Conservation (phyloP, 2,329 filamentous ascomycete genomes). For the Aspergillus sp. region DNA sequence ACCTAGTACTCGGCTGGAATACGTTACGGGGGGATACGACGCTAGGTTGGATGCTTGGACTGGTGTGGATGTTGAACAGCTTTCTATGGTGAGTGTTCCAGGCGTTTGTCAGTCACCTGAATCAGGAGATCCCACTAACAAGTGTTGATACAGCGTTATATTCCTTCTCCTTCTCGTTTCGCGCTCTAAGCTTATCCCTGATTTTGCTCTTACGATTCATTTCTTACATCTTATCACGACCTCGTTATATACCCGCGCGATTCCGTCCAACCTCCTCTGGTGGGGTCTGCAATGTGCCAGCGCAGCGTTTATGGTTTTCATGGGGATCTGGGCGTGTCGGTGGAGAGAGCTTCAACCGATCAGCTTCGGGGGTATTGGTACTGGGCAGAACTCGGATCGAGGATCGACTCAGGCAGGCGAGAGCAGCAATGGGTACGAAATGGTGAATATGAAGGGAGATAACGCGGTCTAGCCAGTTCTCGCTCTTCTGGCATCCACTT, state of each 20-base stretch:
- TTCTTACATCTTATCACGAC: slow-evolving; percentile 77
- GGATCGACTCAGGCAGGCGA: slow-evolving; percentile 7
- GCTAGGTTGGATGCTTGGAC: slow-evolving; percentile 66
- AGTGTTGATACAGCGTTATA: slow-evolving; percentile 63
- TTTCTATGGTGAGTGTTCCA: slow-evolving; percentile 57
- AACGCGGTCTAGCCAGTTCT: slow-evolving; percentile 27
- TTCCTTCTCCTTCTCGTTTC: slow-evolving; percentile 80
- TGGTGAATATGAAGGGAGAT: slow-evolving; percentile 35
- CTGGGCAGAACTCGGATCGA: slow-evolving; percentile 16
- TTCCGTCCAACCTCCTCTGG: slow-evolving; percentile 83
- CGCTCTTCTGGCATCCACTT: background rate
- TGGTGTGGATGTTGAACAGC: slow-evolving; percentile 68
- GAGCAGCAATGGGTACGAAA: slow-evolving; percentile 32
- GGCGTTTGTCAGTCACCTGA: too few species aligned
- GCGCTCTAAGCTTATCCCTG: slow-evolving; percentile 89
- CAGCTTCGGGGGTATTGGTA: slow-evolving; percentile 66
- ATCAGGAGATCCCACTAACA: background rate
- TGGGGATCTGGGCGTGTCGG: slow-evolving; percentile 88
- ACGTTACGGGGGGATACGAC: slow-evolving; percentile 66
- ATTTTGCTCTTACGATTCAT: slow-evolving; percentile 90
- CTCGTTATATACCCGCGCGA: slow-evolving; percentile 71
- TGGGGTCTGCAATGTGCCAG: slow-evolving; percentile 70
- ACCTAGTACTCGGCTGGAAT: slow-evolving; percentile 64
- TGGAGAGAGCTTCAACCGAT: slow-evolving; percentile 89
- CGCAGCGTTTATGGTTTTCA: slow-evolving; percentile 62